Percentiles rank a stretch among this genome's conserved stretches.
Evolutionary conservation across 1,139 yeast genomes (phyloP).

Genomic region (Blastobotrys buckinghamii): DNA sequence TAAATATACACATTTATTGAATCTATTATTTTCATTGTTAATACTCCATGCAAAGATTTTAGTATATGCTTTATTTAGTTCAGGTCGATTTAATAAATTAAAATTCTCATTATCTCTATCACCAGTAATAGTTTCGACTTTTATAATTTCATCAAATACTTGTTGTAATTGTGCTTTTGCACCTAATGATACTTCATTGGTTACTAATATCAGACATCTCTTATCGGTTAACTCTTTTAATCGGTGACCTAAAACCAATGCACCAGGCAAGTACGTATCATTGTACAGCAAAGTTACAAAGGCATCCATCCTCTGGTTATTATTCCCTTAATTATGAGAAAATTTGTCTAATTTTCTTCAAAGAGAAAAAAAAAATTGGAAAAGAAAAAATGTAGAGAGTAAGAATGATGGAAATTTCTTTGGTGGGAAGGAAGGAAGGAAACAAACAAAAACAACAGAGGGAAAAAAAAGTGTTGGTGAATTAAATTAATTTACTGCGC

Average conservation of each 20-base stretch:
- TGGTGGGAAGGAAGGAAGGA: neutral
- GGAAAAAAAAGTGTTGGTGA: neutral
- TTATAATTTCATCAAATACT: conserved; percentile 32
- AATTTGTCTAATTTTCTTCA: neutral
- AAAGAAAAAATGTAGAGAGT: too few relatives aligned
- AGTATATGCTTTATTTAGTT: conserved; percentile 62
- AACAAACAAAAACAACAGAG: neutral
- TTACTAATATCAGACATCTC: conserved; percentile 32
- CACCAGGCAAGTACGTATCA: conserved; percentile 69
- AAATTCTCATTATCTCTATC: conserved; percentile 33
- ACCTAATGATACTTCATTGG: conserved; percentile 26
- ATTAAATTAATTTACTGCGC: neutral
- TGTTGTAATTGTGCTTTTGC: conserved; percentile 23
- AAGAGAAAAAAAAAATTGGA: too few relatives aligned
- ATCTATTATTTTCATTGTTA: conserved; percentile 35
- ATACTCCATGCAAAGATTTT: conserved; percentile 71
- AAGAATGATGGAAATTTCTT: neutral
- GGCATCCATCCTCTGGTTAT: conserved; percentile 34
- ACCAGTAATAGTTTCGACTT: conserved; percentile 30
- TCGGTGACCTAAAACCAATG: conserved; percentile 53
- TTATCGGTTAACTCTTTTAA: conserved; percentile 25
- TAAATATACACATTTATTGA: conserved; percentile 59
- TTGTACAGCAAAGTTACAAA: conserved; percentile 63
- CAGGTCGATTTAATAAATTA: conserved; percentile 59
- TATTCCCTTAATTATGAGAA: neutral